phyloP scores from a whole-genome alignment of 2,329 filamentous ascomycete species.

The Paracoccidioides lutzii region DNA sequence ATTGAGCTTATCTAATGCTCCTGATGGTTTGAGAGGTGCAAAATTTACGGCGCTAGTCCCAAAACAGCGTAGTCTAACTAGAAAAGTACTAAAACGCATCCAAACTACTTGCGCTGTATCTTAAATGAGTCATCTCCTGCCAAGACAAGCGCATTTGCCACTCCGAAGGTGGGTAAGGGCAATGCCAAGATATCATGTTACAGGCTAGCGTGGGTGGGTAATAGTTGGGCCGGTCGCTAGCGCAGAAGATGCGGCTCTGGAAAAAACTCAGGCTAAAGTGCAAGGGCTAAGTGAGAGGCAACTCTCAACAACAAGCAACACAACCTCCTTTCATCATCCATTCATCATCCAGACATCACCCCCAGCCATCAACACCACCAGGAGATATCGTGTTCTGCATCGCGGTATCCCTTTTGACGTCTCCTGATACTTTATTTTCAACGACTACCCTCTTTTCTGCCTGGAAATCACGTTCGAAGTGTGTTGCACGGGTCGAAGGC shows the following conservation, averaged over 20 bases:
- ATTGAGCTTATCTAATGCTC: not conserved
- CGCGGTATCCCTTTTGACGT: constrained; percentile 27
- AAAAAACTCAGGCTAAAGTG: constrained; percentile 27
- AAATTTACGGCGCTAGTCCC: not conserved
- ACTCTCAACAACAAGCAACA: constrained; percentile 27
- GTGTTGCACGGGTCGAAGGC: constrained; percentile 29
- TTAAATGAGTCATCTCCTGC: not conserved
- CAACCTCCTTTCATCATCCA: constrained; percentile 31
- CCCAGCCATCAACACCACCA: constrained; percentile 21
- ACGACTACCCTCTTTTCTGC: constrained; percentile 18
- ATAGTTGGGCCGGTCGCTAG: not conserved
- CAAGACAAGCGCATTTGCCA: not conserved
- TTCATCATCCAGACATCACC: constrained; percentile 27
- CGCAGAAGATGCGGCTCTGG: constrained; percentile 8
- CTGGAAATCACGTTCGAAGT: constrained; percentile 19
- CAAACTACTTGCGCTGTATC: not conserved
- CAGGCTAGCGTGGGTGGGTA: not conserved
- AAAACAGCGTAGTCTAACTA: not conserved
- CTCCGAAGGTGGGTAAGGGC: not conserved
- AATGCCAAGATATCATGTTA: not conserved
- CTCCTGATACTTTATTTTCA: constrained; percentile 9
- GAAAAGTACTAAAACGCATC: not conserved
- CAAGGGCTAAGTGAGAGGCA: constrained; percentile 28
- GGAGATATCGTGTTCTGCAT: constrained; percentile 30
- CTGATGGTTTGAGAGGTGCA: not conserved